These are phyloP conservation scores for Fusarium decemcellulare DNA, from an alignment of 2,329 filamentous ascomycete species.

Conservation along the genomic window DNA sequence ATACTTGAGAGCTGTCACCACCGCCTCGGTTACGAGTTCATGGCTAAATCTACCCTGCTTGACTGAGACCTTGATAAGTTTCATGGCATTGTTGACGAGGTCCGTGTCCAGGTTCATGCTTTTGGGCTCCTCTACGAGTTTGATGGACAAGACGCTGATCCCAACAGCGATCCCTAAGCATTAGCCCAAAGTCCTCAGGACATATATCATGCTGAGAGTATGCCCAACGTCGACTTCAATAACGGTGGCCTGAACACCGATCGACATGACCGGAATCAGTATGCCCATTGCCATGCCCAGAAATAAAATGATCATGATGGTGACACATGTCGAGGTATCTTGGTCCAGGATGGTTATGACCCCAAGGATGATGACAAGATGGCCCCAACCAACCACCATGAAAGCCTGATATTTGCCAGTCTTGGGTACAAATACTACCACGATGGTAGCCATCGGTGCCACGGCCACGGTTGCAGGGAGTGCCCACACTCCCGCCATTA, in stretches of 20 bases:
- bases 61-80: constrained; percentile 39
- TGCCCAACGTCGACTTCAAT: constrained; percentile 37
- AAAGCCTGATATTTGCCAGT: constrained; percentile 73
- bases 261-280: constrained; percentile 74
- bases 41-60: constrained; percentile 24
- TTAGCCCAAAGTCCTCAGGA: constrained; percentile 46
- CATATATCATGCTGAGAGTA: constrained; percentile 45
- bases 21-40: constrained; percentile 25
- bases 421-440: constrained; percentile 67
- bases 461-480: constrained; percentile 75
- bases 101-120: constrained; percentile 17
- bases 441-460: constrained; percentile 70
- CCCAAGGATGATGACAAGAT: constrained; percentile 72
- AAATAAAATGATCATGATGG: constrained; percentile 74
- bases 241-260: constrained; percentile 71
- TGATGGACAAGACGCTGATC: constrained; percentile 44
- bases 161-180: constrained; percentile 48
- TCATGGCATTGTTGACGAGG: constrained; percentile 37
- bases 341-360: constrained; percentile 63
- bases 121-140: constrained; percentile 31
- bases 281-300: constrained; percentile 74
- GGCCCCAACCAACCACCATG: constrained; percentile 72
- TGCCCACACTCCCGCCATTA: constrained; percentile 59
- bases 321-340: constrained; percentile 64
- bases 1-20: constrained; percentile 29